Conservation (phyloP, 1,284 basidiomycete species). For the Cryptococcus jaspeensis region DNA sequence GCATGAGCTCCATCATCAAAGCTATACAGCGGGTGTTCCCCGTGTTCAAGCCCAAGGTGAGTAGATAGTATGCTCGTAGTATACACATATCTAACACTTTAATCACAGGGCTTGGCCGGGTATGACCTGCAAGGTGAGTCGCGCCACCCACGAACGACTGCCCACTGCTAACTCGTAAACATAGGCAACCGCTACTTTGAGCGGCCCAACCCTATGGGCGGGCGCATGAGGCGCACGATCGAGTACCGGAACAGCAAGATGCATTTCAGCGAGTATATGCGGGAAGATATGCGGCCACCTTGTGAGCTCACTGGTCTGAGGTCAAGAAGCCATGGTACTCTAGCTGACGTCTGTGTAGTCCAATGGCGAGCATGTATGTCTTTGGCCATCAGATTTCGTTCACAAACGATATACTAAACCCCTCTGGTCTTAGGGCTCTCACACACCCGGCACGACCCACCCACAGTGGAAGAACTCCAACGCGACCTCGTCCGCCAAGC, state of each 20-base stretch:
- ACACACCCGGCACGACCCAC: slow-evolving; percentile 40
- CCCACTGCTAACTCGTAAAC: not conserved
- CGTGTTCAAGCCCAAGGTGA: not conserved
- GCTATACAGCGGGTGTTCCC: not conserved
- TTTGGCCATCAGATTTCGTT: not conserved
- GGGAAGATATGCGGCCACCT: slow-evolving; percentile 30
- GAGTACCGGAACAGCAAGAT: slow-evolving; percentile 27
- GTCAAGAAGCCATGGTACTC: not conserved
- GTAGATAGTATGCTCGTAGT: not conserved
- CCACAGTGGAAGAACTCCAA: slow-evolving; percentile 35
- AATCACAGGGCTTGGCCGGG: slow-evolving; percentile 15
- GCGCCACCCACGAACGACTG: not conserved
- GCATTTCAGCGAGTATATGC: slow-evolving; percentile 26
- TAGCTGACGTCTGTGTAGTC: slow-evolving; percentile 12
- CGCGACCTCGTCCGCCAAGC: slow-evolving; percentile 29
- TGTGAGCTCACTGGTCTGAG: slow-evolving; percentile 12
- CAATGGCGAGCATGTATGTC: slow-evolving; percentile 39
- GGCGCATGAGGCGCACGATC: slow-evolving; percentile 29
- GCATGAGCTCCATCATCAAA: not conserved
- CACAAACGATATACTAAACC: not conserved
- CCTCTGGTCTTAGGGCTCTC: slow-evolving; percentile 29
- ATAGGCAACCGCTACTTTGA: slow-evolving; percentile 36
- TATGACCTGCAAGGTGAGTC: slow-evolving; percentile 19
- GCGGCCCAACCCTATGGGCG: slow-evolving; percentile 25
- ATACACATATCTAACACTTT: not conserved